These are phyloP conservation scores for Porodaedalea pini DNA, from an alignment of 1,284 basidiomycete species.

Conservation along the genomic window DNA sequence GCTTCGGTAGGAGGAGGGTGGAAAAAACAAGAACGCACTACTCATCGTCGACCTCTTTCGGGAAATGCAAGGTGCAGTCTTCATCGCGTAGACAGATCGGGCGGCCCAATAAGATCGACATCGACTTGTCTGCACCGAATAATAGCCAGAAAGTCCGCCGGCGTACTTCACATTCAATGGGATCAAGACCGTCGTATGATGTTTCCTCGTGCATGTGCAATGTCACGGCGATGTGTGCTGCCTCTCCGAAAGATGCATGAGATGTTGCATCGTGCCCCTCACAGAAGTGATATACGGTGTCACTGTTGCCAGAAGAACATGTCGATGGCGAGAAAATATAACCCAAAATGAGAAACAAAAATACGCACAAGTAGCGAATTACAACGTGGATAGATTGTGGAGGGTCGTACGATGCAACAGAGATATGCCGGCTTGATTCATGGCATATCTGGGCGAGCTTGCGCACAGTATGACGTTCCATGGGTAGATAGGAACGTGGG, in stretches of 20 bases:
- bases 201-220: slow-evolving; percentile 81
- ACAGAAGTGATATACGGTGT: slow-evolving; percentile 80
- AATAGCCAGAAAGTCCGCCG: slow-evolving; percentile 82
- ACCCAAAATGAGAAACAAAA: slow-evolving; percentile 14
- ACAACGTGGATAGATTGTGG: slow-evolving; percentile 78
- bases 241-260: slow-evolving; percentile 79
- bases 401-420: slow-evolving; percentile 76
- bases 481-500: slow-evolving; percentile 74
- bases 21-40: slow-evolving; percentile 53
- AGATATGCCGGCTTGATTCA: slow-evolving; percentile 76
- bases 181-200: slow-evolving; percentile 74
- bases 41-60: slow-evolving; percentile 80
- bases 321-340: slow-evolving; percentile 7
- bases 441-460: slow-evolving; percentile 75
- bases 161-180: slow-evolving; percentile 80
- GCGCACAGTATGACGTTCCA: slow-evolving; percentile 73
- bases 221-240: slow-evolving; percentile 75
- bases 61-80: slow-evolving; percentile 83
- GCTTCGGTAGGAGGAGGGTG: slow-evolving; percentile 20
- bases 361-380: slow-evolving; percentile 75
- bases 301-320: slow-evolving; percentile 39
- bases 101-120: slow-evolving; percentile 75
- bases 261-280: slow-evolving; percentile 85
- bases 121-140: slow-evolving; percentile 86
- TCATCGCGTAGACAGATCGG: slow-evolving; percentile 82